Conservation (phyloP, 305 asterid genomes). For the Solanum chacoense region DNA sequence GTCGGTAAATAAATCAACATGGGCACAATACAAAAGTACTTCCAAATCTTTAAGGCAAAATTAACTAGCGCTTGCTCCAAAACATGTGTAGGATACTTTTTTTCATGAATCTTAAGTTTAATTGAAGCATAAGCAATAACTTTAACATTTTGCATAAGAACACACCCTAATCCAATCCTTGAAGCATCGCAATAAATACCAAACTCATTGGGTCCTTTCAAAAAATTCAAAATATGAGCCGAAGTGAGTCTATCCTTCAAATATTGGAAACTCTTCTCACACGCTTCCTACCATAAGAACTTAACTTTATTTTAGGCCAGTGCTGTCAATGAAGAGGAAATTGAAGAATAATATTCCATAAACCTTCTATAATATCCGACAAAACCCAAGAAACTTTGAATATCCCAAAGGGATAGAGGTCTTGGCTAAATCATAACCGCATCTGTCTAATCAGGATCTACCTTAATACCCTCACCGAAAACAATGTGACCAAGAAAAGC, state of each 20-base stretch:
- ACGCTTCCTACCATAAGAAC: not conserved
- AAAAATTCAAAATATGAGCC: not conserved
- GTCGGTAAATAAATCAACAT: no score
- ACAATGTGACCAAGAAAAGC: not conserved
- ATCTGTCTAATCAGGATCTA: not conserved
- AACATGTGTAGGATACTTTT: no score
- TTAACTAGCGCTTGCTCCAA: no score
- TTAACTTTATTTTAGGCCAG: no score
- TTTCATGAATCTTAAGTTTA: no score
- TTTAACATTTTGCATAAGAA: no score
- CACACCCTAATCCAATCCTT: not conserved
- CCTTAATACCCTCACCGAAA: not conserved
- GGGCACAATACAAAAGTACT: no score
- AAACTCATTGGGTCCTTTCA: not conserved
- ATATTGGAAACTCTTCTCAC: not conserved
- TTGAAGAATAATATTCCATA: not conserved
- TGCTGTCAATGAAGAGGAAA: not conserved
- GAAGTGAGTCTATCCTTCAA: not conserved
- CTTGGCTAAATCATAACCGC: not conserved
- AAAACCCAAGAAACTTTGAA: not conserved
- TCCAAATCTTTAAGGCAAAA: no score
- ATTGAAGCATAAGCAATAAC: no score
- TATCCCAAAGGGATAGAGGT: not conserved
- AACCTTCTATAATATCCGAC: not conserved
- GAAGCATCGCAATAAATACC: not conserved